Percentiles rank a stretch among this genome's conserved stretches.
Conservation (phyloP, 2,329 filamentous ascomycete genomes). For the Claviceps pusilla region DNA sequence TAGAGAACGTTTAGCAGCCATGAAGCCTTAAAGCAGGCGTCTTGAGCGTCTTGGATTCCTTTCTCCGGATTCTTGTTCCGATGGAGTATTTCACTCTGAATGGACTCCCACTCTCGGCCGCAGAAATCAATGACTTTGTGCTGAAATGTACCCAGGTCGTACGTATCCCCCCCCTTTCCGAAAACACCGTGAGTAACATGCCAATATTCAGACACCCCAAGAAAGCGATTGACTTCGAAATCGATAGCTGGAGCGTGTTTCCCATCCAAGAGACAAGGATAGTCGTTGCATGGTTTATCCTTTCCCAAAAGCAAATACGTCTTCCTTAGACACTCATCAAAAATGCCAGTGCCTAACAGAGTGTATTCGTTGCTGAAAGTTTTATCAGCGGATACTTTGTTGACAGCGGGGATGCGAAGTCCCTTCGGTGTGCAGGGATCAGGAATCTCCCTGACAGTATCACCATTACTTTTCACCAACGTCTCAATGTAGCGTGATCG, state of each 20-base stretch:
- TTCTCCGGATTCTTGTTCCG: conserved; percentile 61
- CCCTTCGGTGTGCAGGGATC: conserved; percentile 84
- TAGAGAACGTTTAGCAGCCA: conserved; percentile 97
- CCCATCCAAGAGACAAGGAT: conserved; percentile 79
- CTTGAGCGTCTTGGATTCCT: conserved; percentile 62
- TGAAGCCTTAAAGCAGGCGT: conserved; percentile 94
- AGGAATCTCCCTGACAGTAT: conserved; percentile 51
- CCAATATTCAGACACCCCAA: conserved; percentile 97
- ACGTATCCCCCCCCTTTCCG: conserved; percentile 61
- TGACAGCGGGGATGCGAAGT: conserved; percentile 57
- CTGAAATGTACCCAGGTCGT: conserved; percentile 85
- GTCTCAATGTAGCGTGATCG: conserved; percentile 68
- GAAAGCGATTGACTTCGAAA: conserved; percentile 93
- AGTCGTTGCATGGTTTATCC: conserved; percentile 66
- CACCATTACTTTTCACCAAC: conserved; percentile 51
- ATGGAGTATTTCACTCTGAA: conserved; percentile 49
- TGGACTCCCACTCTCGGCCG: conserved; percentile 63
- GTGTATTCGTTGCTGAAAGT: conserved; percentile 25
- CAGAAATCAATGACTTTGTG: conserved; percentile 74
- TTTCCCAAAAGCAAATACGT: conserved; percentile 83
- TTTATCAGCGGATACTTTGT: conserved; percentile 26
- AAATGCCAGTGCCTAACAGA: conserved; percentile 71
- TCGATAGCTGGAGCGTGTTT: conserved; percentile 90
- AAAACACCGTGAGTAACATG: conserved; percentile 96
- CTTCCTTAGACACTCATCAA: conserved; percentile 66